Evolutionary conservation across 2,329 filamentous ascomycete genomes (phyloP).

Genomic region (Aureobasidium uvarum): DNA sequence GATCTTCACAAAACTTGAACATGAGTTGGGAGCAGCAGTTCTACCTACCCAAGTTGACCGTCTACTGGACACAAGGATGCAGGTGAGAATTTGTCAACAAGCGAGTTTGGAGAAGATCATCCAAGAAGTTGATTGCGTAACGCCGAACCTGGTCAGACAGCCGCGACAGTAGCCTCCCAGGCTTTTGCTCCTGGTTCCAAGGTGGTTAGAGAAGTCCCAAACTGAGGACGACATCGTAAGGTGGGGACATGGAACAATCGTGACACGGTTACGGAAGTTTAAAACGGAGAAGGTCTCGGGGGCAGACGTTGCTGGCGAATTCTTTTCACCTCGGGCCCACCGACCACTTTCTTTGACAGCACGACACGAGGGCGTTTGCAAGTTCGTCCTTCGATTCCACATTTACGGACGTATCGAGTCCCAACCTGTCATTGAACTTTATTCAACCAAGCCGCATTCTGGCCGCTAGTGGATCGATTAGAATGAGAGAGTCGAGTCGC

Average conservation of each 20-base stretch:
- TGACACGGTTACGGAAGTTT: conserved; percentile 22
- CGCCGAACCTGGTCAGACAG: conserved; percentile 5
- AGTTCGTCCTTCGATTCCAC: background rate
- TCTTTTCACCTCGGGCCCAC: conserved; percentile 4
- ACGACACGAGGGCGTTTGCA: conserved; percentile 11
- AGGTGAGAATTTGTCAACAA: conserved; percentile 10
- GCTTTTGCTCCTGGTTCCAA: conserved; percentile 1
- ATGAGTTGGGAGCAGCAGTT: background rate
- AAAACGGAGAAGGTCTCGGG: conserved; percentile 24
- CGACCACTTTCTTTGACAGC: conserved; percentile 17
- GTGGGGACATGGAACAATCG: conserved; percentile 19
- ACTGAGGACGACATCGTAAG: background rate
- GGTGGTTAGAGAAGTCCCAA: background rate
- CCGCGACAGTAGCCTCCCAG: conserved; percentile 24
- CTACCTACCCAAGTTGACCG: background rate
- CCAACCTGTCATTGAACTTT: conserved; percentile 20
- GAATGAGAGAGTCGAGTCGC: background rate
- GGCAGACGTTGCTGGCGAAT: conserved; percentile 13
- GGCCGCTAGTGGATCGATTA: background rate
- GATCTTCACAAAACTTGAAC: background rate
- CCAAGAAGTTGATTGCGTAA: conserved; percentile 15
- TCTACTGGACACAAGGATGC: background rate
- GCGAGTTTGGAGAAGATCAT: background rate
- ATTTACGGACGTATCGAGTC: conserved; percentile 23
- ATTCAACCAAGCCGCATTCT: background rate